Conservation (phyloP, 1,284 basidiomycete species). For the Microbotryomycetes sp. region DNA sequence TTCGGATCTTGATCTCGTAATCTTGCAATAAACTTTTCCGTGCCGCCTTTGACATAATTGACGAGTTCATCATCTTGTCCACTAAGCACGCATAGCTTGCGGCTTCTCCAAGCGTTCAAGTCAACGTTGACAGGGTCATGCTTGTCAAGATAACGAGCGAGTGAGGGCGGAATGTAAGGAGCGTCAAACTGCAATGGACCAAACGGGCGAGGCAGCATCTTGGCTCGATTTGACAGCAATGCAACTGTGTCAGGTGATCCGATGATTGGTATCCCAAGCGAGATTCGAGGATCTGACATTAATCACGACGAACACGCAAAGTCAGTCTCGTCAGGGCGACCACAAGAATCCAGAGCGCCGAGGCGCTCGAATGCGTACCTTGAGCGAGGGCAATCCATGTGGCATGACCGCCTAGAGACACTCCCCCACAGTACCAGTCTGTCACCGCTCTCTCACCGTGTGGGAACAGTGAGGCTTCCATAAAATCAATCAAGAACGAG, state of each 20-base stretch:
- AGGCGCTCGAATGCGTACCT: slow-evolving; percentile 45
- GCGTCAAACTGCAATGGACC: slow-evolving; percentile 40
- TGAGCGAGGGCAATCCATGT: slow-evolving; percentile 63
- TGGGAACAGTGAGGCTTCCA: slow-evolving; percentile 71
- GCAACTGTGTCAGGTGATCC: slow-evolving; percentile 69
- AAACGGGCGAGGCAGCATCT: slow-evolving; percentile 45
- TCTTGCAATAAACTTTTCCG: slow-evolving; percentile 36
- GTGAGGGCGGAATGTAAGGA: slow-evolving; percentile 55
- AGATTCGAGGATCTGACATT: slow-evolving; percentile 58
- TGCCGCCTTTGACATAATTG: slow-evolving; percentile 39
- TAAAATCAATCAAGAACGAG: slow-evolving; percentile 71
- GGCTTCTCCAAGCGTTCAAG: slow-evolving; percentile 50
- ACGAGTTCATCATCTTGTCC: slow-evolving; percentile 45
- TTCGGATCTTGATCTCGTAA: slow-evolving; percentile 29
- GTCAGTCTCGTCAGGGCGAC: slow-evolving; percentile 1
- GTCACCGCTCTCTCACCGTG: slow-evolving; percentile 56
- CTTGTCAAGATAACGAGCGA: slow-evolving; percentile 49
- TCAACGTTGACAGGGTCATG: slow-evolving; percentile 45
- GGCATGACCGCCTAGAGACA: slow-evolving; percentile 70
- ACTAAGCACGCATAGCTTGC: slow-evolving; percentile 62
- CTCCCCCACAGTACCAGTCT: slow-evolving; percentile 61
- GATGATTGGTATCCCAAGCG: slow-evolving; percentile 61
- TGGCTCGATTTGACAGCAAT: slow-evolving; percentile 58
- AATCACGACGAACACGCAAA: background rate
- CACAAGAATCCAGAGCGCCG: background rate